Evolutionary conservation across 2,329 filamentous ascomycete species (phyloP).

Genomic region (Paramyrothecium roridum): DNA sequence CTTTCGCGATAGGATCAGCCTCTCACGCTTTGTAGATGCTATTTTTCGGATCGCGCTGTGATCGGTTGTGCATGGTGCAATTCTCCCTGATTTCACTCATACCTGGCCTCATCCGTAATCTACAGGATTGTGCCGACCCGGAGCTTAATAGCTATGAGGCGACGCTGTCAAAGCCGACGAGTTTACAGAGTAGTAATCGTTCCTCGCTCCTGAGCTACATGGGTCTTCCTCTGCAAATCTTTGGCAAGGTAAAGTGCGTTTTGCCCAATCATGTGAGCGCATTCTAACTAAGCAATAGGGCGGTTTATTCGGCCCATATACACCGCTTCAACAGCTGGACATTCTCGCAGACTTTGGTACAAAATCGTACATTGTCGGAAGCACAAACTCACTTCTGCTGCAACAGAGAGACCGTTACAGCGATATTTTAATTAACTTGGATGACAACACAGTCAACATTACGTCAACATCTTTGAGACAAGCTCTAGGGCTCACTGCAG

Average conservation of each 20-base stretch:
- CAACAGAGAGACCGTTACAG: conserved; percentile 96
- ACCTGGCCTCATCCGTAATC: conserved; percentile 82
- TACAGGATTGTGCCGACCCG: conserved; percentile 96
- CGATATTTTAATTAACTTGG: conserved; percentile 93
- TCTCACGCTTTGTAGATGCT: conserved; percentile 67
- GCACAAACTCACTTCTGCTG: conserved; percentile 88
- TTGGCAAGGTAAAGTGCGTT: conserved; percentile 67
- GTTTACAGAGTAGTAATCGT: conserved; percentile 86
- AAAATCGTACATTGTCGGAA: conserved; percentile 96
- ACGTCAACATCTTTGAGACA: conserved; percentile 73
- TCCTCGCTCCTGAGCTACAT: conserved; percentile 88
- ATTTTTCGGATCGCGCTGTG: conserved; percentile 96
- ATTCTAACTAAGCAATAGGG: conserved; percentile 50
- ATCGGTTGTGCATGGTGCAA: conserved; percentile 95
- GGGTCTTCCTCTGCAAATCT: conserved; percentile 91
- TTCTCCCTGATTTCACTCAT: conserved; percentile 95
- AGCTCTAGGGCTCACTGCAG: conserved; percentile 75
- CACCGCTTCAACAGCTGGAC: conserved; percentile 91
- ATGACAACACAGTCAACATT: conserved; percentile 82
- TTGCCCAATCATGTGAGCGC: background rate
- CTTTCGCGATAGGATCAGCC: conserved; percentile 1
- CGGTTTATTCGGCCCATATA: conserved; percentile 94
- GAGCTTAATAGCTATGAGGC: conserved; percentile 81
- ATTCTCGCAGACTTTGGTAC: conserved; percentile 89
- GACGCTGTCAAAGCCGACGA: conserved; percentile 72